A percentile compares a stretch with the other conserved stretches of the same genome.
phyloP scores from a whole-genome alignment of 441 rosid species.

The Oxalis stricta region DNA sequence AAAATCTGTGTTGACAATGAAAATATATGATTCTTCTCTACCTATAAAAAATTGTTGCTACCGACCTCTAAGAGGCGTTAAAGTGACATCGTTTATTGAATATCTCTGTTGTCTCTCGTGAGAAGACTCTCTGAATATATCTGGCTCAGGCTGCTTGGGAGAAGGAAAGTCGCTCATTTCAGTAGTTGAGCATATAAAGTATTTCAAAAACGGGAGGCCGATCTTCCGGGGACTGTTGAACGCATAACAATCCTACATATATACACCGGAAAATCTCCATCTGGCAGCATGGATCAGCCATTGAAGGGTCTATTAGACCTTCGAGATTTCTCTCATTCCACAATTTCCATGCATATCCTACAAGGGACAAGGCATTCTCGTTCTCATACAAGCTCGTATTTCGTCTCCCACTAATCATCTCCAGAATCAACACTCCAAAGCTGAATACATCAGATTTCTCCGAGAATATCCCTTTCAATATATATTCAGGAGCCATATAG shows the following conservation, averaged over 20 bases:
- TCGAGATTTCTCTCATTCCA: background rate
- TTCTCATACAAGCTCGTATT: background rate
- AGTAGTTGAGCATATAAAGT: too few species aligned
- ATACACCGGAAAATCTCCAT: background rate
- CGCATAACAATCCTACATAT: constrained; percentile 1
- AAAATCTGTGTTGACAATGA: too few species aligned
- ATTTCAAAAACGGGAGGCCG: too few species aligned
- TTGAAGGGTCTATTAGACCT: background rate
- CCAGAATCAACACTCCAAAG: constrained; percentile 5
- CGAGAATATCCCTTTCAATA: constrained; percentile 4
- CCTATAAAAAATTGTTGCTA: too few species aligned
- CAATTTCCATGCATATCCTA: constrained; percentile 5
- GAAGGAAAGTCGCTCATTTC: too few species aligned
- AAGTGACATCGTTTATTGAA: too few species aligned
- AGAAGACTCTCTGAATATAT: too few species aligned
- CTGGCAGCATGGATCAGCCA: background rate
- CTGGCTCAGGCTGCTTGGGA: too few species aligned
- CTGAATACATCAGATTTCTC: constrained; percentile 8
- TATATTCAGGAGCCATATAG: constrained; percentile 10
- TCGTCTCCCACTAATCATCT: constrained; percentile 1
- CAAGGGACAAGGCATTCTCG: background rate
- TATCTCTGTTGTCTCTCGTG: too few species aligned
- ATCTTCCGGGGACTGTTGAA: background rate
- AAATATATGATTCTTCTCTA: too few species aligned
- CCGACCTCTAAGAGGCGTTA: too few species aligned